Evolutionary conservation across 2,329 filamentous ascomycete genomes (phyloP), one percentile per base, ranked within the genome.

Genomic region (Stagonosporopsis vannaccii): DNA sequence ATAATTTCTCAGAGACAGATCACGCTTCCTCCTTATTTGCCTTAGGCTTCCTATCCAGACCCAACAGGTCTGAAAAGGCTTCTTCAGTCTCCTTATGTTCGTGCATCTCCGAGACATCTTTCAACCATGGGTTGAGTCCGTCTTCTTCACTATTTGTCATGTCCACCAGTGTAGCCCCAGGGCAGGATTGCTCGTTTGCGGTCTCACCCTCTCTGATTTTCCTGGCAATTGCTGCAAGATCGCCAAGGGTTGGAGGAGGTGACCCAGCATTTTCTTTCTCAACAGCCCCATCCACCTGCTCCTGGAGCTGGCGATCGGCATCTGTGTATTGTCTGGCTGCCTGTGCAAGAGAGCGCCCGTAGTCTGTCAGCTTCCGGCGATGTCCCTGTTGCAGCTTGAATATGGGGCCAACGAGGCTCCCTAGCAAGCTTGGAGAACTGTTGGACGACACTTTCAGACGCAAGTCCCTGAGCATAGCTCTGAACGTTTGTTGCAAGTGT

Each of bases 401-500:
- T 0, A 59, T 54, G 3, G 56, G 40, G 26, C 67, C 70, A 8
- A 74, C 66, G 2, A 70, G 26, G 3, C 55, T 36, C 1, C 43
- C 43, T 4, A 75, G 60, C 6, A 73, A 48, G 26, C 62, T 70
- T 6, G 41, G 23, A 2, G 61, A 57, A 2, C 39, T 62, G 30
- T 69, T 72, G 0, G 2, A n/a, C 3, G 35, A 56, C 7, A 68
- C 23, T 6, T 68, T 60, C 8, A 13, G 3, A 9, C 45, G 25
- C 15, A 76, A 56, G 7, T 55, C n/a, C 8, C 25, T 23, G 15
- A 19, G 22, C 20, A 75, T 59, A 11, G 33, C n/a, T 13, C 20
- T 43, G 26, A 85, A 78, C 0, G 78, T 81, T 12, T 52, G 57
- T 56, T 82, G 77, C 15, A 87, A 64, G 54, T 86, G 80, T 55